phyloP scores from a whole-genome alignment of 352 stramenopile species.

The Phytophthora cactorum region DNA sequence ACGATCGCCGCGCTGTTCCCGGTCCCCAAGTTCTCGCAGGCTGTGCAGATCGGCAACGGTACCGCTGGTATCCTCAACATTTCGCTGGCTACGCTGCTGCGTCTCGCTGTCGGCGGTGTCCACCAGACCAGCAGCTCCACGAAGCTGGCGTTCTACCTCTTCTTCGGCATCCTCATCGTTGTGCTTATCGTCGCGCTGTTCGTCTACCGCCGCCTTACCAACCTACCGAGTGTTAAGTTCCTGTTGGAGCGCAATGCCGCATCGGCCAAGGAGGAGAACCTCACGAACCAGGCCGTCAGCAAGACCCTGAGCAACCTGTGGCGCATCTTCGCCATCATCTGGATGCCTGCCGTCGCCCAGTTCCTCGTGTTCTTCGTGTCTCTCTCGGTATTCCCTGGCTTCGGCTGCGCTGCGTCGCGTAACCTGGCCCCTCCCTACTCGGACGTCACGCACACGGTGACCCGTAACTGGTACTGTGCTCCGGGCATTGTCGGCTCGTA shows the following conservation, averaged over 20 bases:
- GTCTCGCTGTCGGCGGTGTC: constrained; percentile 50
- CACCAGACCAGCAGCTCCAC: constrained; percentile 44
- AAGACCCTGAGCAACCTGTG: constrained; percentile 47
- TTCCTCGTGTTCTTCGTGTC: constrained; percentile 72
- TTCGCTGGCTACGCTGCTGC: constrained; percentile 59
- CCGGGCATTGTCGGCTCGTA: constrained; percentile 63
- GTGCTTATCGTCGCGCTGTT: constrained; percentile 53
- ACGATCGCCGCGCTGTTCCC: constrained; percentile 66
- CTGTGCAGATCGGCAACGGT: constrained; percentile 71
- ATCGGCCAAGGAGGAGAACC: constrained; percentile 31
- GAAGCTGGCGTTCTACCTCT: constrained; percentile 63
- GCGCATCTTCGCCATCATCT: constrained; percentile 59
- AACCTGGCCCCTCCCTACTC: constrained; percentile 44
- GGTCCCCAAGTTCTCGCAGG: constrained; percentile 70
- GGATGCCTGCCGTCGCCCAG: constrained; percentile 51
- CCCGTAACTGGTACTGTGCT: constrained; percentile 50
- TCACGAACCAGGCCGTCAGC: constrained; percentile 35
- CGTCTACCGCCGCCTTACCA: constrained; percentile 48
- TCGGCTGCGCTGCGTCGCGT: constrained; percentile 50
- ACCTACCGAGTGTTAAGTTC: constrained; percentile 54
- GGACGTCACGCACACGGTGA: constrained; percentile 24
- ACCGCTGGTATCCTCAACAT: constrained; percentile 61
- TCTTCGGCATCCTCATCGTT: constrained; percentile 61
- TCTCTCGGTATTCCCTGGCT: constrained; percentile 55
- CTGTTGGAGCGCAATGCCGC: constrained; percentile 55